Percentiles rank a stretch among this genome's conserved stretches.
Conservation (phyloP, 1,284 basidiomycete species). For the Ceratobasidium sp. region DNA sequence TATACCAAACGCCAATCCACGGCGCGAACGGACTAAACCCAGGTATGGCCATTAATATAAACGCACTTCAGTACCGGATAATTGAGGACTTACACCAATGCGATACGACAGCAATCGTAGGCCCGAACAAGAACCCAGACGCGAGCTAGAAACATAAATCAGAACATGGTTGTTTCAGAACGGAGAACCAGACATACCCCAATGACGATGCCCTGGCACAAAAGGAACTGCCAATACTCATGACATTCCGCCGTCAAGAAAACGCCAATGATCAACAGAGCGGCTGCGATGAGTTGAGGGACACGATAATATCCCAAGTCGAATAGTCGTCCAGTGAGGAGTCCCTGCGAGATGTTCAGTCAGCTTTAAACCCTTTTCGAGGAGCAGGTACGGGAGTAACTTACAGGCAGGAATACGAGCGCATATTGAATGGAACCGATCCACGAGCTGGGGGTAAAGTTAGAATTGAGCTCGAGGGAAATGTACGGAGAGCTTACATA, state of each 20-base stretch:
- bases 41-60: slow-evolving; percentile 44
- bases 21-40: slow-evolving; percentile 23
- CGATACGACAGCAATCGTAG: slow-evolving; percentile 51
- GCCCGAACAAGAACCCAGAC: slow-evolving; percentile 52
- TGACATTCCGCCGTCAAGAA: slow-evolving; percentile 67
- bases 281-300: slow-evolving; percentile 59
- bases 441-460: slow-evolving; percentile 64
- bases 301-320: slow-evolving; percentile 67
- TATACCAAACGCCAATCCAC: slow-evolving; percentile 57
- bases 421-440: slow-evolving; percentile 73
- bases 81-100: slow-evolving; percentile 52
- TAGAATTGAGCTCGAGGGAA: slow-evolving; percentile 45
- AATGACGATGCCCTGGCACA: slow-evolving; percentile 65
- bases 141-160: slow-evolving; percentile 20
- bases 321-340: slow-evolving; percentile 67
- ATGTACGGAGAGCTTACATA: slow-evolving; percentile 66
- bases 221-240: slow-evolving; percentile 68
- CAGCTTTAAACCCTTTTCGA: background rate
- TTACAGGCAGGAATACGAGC: slow-evolving; percentile 48
- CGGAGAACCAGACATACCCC: slow-evolving; percentile 54
- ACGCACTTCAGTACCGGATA: background rate
- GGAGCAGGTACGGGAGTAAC: slow-evolving; percentile 49
- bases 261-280: slow-evolving; percentile 61
- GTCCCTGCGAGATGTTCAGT: slow-evolving; percentile 47
- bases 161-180: background rate